These are phyloP conservation scores for Somion occarium DNA, from an alignment of 1,284 basidiomycete genomes.

Conservation along the genomic window DNA sequence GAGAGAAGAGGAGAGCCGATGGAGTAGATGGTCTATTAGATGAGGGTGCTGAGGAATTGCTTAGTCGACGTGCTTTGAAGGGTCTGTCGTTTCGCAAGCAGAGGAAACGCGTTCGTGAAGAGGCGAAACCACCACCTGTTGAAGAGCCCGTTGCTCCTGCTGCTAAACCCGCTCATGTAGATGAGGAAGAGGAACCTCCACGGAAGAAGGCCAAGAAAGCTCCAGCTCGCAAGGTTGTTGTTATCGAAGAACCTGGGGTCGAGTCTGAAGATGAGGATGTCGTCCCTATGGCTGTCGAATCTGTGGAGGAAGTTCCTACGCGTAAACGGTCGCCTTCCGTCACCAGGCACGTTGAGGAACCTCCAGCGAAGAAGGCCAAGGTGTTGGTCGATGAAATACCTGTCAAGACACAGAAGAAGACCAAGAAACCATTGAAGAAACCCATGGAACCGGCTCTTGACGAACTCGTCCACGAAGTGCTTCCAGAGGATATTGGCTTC, in stretches of 20 bases:
- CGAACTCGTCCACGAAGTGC: constrained; percentile 42
- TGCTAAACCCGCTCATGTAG: constrained; percentile 24
- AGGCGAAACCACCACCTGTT: constrained; percentile 10
- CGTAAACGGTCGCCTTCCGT: constrained; percentile 27
- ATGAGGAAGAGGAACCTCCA: constrained; percentile 34
- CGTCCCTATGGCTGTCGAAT: constrained; percentile 10
- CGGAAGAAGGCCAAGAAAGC: constrained; percentile 44
- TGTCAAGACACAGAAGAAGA: constrained; percentile 30
- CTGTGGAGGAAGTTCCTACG: constrained; percentile 4
- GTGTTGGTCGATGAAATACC: constrained; percentile 12
- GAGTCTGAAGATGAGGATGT: constrained; percentile 42
- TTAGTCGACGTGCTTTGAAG: constrained; percentile 46
- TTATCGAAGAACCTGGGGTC: constrained; percentile 28
- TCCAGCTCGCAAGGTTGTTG: constrained; percentile 22
- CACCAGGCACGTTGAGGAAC: constrained; percentile 26
- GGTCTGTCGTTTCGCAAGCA: constrained; percentile 67
- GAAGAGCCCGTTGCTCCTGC: neutral
- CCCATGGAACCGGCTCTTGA: constrained; percentile 26
- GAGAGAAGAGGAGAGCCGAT: constrained; percentile 28
- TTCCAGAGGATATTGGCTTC: constrained; percentile 46
- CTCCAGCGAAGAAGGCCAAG: constrained; percentile 30
- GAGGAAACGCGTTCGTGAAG: constrained; percentile 38
- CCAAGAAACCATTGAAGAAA: constrained; percentile 37
- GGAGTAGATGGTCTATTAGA: constrained; percentile 20
- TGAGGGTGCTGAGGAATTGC: constrained; percentile 18